Conservation (phyloP, 2,329 filamentous ascomycete species). For the Hymenotorrendiella dingleyae region DNA sequence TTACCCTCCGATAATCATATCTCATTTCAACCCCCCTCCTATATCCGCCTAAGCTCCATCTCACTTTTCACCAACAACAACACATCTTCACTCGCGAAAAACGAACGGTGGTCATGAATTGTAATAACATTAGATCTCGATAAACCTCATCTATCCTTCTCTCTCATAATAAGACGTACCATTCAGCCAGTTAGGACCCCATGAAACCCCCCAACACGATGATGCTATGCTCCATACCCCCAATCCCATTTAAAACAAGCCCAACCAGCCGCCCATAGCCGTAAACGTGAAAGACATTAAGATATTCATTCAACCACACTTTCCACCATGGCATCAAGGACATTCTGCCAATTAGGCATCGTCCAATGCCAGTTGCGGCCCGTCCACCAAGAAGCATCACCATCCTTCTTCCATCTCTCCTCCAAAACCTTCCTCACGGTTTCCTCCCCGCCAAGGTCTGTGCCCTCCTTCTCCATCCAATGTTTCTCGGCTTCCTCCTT, state of each 20-base stretch:
- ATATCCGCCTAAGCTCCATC: too few relatives aligned
- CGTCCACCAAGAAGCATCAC: conserved; percentile 20
- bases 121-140: too few relatives aligned
- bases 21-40: too few relatives aligned
- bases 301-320: conserved; percentile 26
- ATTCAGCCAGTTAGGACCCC: too few relatives aligned
- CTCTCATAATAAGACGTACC: too few relatives aligned
- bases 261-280: conserved; percentile 1
- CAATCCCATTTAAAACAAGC: not conserved
- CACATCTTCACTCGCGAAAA: too few relatives aligned
- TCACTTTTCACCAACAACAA: too few relatives aligned
- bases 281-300: conserved; percentile 10
- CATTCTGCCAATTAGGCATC: conserved; percentile 23
- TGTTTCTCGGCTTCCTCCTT: conserved; percentile 65
- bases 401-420: conserved; percentile 36
- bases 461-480: conserved; percentile 62
- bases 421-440: conserved; percentile 52
- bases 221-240: conserved; percentile 3
- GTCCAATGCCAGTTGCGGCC: conserved; percentile 20
- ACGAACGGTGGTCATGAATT: too few relatives aligned
- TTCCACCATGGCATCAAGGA: conserved; percentile 30
- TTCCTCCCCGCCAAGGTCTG: conserved; percentile 49
- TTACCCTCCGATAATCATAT: too few relatives aligned
- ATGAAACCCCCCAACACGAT: not conserved
- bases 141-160: too few relatives aligned